Percentiles rank a stretch among this genome's conserved stretches.
Conservation (phyloP, 495 filamentous ascomycete species). For the Friedmanniomyces simplex region DNA sequence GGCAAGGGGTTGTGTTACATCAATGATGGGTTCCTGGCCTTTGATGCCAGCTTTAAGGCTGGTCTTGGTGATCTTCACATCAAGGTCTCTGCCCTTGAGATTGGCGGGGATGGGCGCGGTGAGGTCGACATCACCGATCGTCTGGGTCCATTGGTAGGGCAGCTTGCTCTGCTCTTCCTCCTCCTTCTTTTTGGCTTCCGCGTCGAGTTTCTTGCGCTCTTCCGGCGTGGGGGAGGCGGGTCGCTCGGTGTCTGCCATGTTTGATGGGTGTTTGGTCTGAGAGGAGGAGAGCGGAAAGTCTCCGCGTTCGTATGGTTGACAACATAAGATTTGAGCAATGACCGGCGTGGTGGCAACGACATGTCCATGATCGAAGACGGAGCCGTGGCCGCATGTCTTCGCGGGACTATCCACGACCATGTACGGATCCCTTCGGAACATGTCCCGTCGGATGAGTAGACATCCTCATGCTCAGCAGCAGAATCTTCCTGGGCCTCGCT, state of each 20-base stretch:
- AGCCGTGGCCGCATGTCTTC: too few relatives aligned
- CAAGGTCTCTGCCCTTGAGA: conserved; percentile 73
- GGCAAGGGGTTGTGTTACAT: conserved; percentile 45
- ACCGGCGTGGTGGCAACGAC: too few relatives aligned
- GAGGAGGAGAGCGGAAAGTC: conserved; percentile 10
- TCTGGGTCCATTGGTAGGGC: conserved; percentile 96
- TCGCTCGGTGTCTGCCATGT: conserved; percentile 14
- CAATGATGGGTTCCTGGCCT: conserved; percentile 76
- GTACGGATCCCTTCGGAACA: too few relatives aligned
- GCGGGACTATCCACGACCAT: too few relatives aligned
- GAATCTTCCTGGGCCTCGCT: too few relatives aligned
- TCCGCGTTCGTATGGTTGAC: neutral
- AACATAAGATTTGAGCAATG: too few relatives aligned
- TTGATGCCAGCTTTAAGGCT: conserved; percentile 74
- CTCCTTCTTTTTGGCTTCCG: conserved; percentile 55
- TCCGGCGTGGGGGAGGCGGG: conserved; percentile 29
- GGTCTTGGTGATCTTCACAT: conserved; percentile 70
- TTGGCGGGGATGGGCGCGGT: conserved; percentile 64
- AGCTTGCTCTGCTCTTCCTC: conserved; percentile 79
- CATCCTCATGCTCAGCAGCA: too few relatives aligned
- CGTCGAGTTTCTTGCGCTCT: conserved; percentile 54
- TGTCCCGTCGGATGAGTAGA: too few relatives aligned
- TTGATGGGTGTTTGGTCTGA: conserved; percentile 1
- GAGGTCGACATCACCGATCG: conserved; percentile 84
- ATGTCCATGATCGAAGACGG: too few relatives aligned